Conservation (phyloP, 2,329 filamentous ascomycete species). For the Cyphellophora europaea region DNA sequence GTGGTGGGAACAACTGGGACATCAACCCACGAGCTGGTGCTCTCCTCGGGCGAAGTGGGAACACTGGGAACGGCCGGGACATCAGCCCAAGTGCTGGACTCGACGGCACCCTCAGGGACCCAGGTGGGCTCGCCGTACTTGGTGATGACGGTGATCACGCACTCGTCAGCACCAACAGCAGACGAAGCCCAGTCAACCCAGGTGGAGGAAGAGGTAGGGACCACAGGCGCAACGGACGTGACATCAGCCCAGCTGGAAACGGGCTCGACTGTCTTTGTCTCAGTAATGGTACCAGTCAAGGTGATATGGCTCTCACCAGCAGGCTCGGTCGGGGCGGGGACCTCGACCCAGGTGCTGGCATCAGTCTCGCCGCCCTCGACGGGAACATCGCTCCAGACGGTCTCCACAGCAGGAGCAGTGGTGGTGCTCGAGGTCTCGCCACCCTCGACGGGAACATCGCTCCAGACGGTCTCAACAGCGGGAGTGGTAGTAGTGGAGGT, state of each 20-base stretch:
- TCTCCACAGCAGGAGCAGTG: neutral
- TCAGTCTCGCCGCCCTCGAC: neutral
- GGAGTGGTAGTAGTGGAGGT: neutral
- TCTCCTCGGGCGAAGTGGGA: too few relatives aligned
- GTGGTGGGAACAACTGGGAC: too few relatives aligned
- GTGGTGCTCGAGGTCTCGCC: neutral
- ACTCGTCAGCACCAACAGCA: neutral
- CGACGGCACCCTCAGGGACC: neutral
- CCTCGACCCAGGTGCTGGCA: neutral
- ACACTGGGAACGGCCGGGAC: too few relatives aligned
- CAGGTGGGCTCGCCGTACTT: neutral
- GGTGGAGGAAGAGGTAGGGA: too few relatives aligned
- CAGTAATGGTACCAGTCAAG: neutral
- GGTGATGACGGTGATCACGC: neutral
- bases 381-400: neutral
- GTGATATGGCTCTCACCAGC: neutral
- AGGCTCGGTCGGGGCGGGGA: neutral
- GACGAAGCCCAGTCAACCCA: too few relatives aligned
- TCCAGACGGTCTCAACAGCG: neutral
- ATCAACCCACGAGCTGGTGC: too few relatives aligned
- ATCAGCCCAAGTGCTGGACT: neutral
- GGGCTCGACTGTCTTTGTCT: neutral
- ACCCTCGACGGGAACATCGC: neutral
- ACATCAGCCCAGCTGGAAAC: neutral
- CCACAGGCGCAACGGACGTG: too few relatives aligned